Conservation (phyloP, 108 stramenopile species). For the Chaetoceros tenuissimus region DNA sequence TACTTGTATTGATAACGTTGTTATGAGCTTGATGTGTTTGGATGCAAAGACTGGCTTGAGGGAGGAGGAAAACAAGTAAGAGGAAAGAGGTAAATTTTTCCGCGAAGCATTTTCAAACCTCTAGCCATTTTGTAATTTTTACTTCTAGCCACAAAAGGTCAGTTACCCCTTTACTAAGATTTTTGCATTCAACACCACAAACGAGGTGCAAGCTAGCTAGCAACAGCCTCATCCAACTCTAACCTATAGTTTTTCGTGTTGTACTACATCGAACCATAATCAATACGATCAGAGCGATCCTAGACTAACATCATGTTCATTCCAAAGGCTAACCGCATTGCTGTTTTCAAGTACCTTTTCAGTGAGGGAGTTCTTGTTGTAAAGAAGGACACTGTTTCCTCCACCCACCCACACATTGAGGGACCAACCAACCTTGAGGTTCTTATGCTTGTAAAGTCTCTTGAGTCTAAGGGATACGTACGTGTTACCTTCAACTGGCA, state of each 20-base stretch:
- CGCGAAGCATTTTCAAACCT: no score
- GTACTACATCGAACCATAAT: background rate
- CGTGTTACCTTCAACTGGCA: constrained; percentile 96
- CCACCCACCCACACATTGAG: constrained; percentile 86
- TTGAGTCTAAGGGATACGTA: constrained; percentile 78
- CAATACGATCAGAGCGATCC: constrained; percentile 1
- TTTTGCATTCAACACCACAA: no score
- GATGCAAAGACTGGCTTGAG: no score
- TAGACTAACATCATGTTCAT: constrained; percentile 75
- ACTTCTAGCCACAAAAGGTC: no score
- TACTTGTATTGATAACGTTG: background rate
- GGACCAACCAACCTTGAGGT: constrained; percentile 91
- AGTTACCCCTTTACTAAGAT: no score
- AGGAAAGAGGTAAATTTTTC: no score
- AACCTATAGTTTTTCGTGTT: background rate
- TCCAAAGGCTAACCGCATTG: constrained; percentile 95
- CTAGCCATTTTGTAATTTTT: no score
- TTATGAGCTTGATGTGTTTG: no score
- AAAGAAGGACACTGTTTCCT: constrained; percentile 92
- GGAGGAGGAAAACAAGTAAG: no score
- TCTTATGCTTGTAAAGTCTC: constrained; percentile 90
- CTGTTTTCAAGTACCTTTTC: constrained; percentile 97
- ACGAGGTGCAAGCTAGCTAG: no score
- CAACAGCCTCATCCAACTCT: background rate
- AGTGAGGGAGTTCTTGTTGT: constrained; percentile 94